phyloP scores from a whole-genome alignment of 2,329 filamentous ascomycete species.

The Claviceps sp. region DNA sequence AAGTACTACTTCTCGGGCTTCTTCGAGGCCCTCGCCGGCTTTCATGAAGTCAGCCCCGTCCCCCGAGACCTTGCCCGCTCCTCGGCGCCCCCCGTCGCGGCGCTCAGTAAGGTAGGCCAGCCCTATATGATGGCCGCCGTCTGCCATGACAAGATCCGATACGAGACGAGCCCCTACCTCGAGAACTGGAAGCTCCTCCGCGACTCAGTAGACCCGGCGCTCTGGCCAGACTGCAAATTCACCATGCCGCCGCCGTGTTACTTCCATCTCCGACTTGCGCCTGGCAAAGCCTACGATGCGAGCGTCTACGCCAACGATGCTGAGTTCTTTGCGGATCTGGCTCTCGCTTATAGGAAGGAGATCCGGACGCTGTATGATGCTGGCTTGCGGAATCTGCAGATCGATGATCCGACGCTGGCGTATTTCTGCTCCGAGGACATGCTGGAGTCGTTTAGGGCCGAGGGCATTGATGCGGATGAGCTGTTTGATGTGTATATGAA shows the following conservation, averaged over 20 bases:
- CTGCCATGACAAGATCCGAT: slow-evolving; percentile 29
- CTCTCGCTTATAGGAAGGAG: slow-evolving; percentile 41
- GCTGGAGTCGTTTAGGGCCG: slow-evolving; percentile 41
- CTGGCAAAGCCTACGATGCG: slow-evolving; percentile 38
- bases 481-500: slow-evolving; percentile 58
- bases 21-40: slow-evolving; percentile 32
- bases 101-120: slow-evolving; percentile 23
- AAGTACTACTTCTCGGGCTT: slow-evolving; percentile 36
- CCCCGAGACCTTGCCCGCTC: slow-evolving; percentile 24
- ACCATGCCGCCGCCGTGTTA: slow-evolving; percentile 54
- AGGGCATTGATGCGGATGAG: slow-evolving; percentile 47
- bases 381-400: slow-evolving; percentile 43
- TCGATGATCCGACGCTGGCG: slow-evolving; percentile 49
- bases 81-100: slow-evolving; percentile 25
- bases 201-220: slow-evolving; percentile 36
- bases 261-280: slow-evolving; percentile 45
- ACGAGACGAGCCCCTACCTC: slow-evolving; percentile 28
- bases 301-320: slow-evolving; percentile 38
- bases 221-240: slow-evolving; percentile 53
- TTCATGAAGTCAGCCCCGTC: slow-evolving; percentile 24
- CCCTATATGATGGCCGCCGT: slow-evolving; percentile 26
- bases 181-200: slow-evolving; percentile 27
- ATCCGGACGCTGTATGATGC: slow-evolving; percentile 40
- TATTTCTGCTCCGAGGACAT: slow-evolving; percentile 59
- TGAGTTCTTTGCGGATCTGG: slow-evolving; percentile 44